Conservation (phyloP, 2,329 filamentous ascomycete genomes). For the Dichotomopilus funicola region DNA sequence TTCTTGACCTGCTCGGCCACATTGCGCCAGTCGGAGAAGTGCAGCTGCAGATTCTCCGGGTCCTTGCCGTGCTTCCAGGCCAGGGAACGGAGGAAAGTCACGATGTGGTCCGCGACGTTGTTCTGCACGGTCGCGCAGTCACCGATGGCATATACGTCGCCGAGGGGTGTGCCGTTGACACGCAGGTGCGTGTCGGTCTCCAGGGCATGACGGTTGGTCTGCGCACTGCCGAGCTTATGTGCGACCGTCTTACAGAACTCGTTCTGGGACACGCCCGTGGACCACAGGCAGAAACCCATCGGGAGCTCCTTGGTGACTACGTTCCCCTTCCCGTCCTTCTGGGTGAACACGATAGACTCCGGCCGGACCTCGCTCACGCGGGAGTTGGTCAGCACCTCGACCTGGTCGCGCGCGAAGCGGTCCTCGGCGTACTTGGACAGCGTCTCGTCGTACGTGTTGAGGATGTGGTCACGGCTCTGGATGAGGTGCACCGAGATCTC, state of each 20-base stretch:
- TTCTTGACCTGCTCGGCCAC: slow-evolving; percentile 79
- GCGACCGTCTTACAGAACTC: slow-evolving; percentile 72
- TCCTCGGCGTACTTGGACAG: slow-evolving; percentile 88
- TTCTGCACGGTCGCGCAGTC: slow-evolving; percentile 97
- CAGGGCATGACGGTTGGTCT: slow-evolving; percentile 84
- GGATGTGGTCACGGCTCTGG: slow-evolving; percentile 86
- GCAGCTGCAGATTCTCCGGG: slow-evolving; percentile 78
- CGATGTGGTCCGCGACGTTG: slow-evolving; percentile 85
- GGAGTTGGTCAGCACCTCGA: slow-evolving; percentile 87
- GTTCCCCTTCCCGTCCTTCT: slow-evolving; percentile 67
- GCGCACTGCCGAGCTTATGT: slow-evolving; percentile 64
- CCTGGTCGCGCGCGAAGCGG: slow-evolving; percentile 81
- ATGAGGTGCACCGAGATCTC: slow-evolving; percentile 97
- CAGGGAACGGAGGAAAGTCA: slow-evolving; percentile 80
- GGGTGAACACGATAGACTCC: slow-evolving; percentile 84
- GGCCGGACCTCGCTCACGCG: slow-evolving; percentile 80
- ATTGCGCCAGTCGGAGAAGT: slow-evolving; percentile 79
- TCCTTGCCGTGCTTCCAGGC: slow-evolving; percentile 91
- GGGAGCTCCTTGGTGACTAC: slow-evolving; percentile 86
- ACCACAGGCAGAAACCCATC: slow-evolving; percentile 96
- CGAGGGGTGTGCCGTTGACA: slow-evolving; percentile 78
- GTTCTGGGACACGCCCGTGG: slow-evolving; percentile 86
- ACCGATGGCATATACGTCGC: slow-evolving; percentile 93
- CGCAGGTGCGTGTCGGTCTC: slow-evolving; percentile 94
- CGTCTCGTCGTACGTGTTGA: slow-evolving; percentile 97